These are phyloP conservation scores for Ustilago sp. DNA, from an alignment of 1,284 basidiomycete species.

Conservation along the genomic window DNA sequence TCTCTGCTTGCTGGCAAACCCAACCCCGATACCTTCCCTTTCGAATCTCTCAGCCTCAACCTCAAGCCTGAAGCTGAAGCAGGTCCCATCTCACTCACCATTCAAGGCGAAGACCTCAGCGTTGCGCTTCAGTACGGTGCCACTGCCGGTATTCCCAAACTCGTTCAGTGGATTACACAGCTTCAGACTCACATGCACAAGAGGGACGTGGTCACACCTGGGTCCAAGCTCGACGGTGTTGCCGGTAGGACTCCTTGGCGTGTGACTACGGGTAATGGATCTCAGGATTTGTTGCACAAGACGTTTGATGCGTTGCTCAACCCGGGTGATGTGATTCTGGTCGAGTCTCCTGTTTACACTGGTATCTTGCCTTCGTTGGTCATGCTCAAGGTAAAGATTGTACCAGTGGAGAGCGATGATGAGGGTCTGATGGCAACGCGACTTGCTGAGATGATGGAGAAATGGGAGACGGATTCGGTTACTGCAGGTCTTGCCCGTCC, in stretches of 20 bases:
- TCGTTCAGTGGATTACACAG: slow-evolving; percentile 76
- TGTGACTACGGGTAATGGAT: slow-evolving; percentile 82
- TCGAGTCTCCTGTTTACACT: slow-evolving; percentile 85
- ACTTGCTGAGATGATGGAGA: slow-evolving; percentile 78
- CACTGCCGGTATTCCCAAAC: slow-evolving; percentile 77
- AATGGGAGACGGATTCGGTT: slow-evolving; percentile 75
- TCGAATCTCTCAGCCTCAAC: slow-evolving; percentile 77
- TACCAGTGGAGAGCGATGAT: slow-evolving; percentile 80
- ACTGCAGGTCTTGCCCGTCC: slow-evolving; percentile 77
- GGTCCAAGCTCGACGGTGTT: slow-evolving; percentile 48
- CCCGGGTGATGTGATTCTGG: slow-evolving; percentile 82
- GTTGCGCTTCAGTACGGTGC: slow-evolving; percentile 73
- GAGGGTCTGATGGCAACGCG: slow-evolving; percentile 78
- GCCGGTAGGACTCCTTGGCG: slow-evolving; percentile 73
- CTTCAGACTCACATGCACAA: slow-evolving; percentile 75
- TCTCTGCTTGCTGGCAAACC: slow-evolving; percentile 80
- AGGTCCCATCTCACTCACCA: slow-evolving; percentile 56
- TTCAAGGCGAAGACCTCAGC: slow-evolving; percentile 67
- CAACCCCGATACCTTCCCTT: slow-evolving; percentile 89
- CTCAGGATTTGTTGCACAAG: slow-evolving; percentile 84
- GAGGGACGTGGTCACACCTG: slow-evolving; percentile 72
- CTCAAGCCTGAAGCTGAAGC: slow-evolving; percentile 69
- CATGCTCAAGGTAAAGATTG: slow-evolving; percentile 44
- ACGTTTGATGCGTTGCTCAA: slow-evolving; percentile 77
- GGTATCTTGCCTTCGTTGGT: slow-evolving; percentile 61